A percentile compares a stretch with the other conserved stretches of the same genome.
Evolutionary conservation across 176 grass and related monocot species (phyloP).

Genomic region (Ensete glaucum): DNA sequence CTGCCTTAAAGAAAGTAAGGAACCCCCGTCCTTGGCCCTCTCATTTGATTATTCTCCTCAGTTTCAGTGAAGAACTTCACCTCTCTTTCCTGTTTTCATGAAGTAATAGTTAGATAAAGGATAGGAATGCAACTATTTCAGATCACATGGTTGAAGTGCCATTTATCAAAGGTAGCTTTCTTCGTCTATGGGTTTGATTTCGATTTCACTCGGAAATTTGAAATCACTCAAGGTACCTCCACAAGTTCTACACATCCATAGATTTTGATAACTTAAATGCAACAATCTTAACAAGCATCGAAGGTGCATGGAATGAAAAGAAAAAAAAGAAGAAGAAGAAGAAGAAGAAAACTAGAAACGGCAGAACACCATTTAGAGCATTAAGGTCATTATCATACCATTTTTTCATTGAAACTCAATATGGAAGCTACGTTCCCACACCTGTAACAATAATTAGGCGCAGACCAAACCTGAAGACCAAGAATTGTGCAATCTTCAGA

Average conservation of each 20-base stretch:
- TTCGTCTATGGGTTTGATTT: no score
- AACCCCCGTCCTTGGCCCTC: slow-evolving; percentile 4
- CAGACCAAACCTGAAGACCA: slow-evolving; percentile 79
- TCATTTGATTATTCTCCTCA: slow-evolving; percentile 21
- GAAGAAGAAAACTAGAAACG: neutral
- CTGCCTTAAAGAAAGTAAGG: slow-evolving; percentile 10
- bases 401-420: slow-evolving; percentile 91
- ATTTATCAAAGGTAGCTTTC: no score
- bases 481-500: neutral
- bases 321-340: neutral
- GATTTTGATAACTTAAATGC: neutral
- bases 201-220: neutral
- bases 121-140: neutral
- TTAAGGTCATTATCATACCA: slow-evolving; percentile 38
- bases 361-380: neutral
- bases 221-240: neutral
- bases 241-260: neutral
- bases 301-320: neutral
- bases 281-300: neutral
- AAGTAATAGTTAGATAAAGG: neutral
- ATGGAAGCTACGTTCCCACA: slow-evolving; percentile 98
- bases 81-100: slow-evolving; percentile 6
- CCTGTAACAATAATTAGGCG: slow-evolving; percentile 99
- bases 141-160: no score
- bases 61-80: slow-evolving; percentile 18